phyloP scores from a whole-genome alignment of 495 filamentous ascomycete species.

The Tirmania nivea region DNA sequence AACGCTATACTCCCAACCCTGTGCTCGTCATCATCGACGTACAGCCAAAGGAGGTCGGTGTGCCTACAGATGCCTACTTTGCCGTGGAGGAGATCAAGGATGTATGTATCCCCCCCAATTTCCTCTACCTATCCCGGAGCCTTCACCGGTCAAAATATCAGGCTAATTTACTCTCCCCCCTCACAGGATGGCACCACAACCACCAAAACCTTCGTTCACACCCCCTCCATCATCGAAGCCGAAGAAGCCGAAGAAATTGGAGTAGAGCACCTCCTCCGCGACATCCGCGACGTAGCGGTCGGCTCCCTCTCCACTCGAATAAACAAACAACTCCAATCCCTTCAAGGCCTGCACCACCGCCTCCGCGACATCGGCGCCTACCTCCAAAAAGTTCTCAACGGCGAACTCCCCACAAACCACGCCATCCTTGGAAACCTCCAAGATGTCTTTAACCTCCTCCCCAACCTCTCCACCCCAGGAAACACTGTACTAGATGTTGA shows the following conservation, averaged over 20 bases:
- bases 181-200: slow-evolving; percentile 87
- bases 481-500: slow-evolving; percentile 29
- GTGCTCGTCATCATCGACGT: slow-evolving; percentile 96
- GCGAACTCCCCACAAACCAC: slow-evolving; percentile 85
- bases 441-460: slow-evolving; percentile 96
- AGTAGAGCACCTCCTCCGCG: slow-evolving; percentile 89
- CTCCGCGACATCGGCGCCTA: slow-evolving; percentile 90
- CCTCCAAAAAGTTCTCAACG: slow-evolving; percentile 84
- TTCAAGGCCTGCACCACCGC: slow-evolving; percentile 88
- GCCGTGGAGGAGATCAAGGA: slow-evolving; percentile 99
- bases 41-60: slow-evolving; percentile 92
- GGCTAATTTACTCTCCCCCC: neutral
- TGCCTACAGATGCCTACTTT: slow-evolving; percentile 97
- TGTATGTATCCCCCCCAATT: slow-evolving; percentile 32
- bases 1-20: slow-evolving; percentile 92
- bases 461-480: slow-evolving; percentile 73
- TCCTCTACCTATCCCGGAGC: neutral
- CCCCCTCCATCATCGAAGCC: slow-evolving; percentile 95
- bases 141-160: slow-evolving; percentile 7
- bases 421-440: slow-evolving; percentile 93
- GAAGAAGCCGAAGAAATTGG: slow-evolving; percentile 98
- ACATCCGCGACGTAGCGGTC: slow-evolving; percentile 94
- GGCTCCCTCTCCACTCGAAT: slow-evolving; percentile 95
- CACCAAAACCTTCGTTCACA: slow-evolving; percentile 93
- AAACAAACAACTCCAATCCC: slow-evolving; percentile 89